A percentile compares a stretch with the other conserved stretches of the same genome.
Evolutionary conservation across 1,139 yeast genomes (phyloP).

Genomic region (Pneumocystis carinii): DNA sequence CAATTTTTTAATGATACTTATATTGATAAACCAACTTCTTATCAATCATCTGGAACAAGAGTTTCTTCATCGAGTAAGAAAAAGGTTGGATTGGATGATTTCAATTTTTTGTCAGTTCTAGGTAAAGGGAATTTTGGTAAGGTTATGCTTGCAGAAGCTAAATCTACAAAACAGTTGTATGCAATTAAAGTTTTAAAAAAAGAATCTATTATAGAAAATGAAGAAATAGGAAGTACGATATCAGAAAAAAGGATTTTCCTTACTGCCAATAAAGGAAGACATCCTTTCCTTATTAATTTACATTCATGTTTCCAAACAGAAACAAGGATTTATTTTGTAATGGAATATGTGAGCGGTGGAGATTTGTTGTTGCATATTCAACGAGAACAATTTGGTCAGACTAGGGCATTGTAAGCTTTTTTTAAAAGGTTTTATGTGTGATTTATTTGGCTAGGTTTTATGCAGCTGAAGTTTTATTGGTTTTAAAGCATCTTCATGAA

Average conservation of each 20-base stretch:
- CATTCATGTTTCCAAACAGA: conserved; percentile 97
- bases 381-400: conserved; percentile 72
- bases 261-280: conserved; percentile 76
- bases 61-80: conserved; percentile 12
- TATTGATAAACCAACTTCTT: not conserved
- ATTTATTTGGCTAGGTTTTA: conserved; percentile 76
- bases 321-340: conserved; percentile 88
- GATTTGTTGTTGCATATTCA: conserved; percentile 99
- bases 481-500: conserved; percentile 84
- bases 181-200: conserved; percentile 84
- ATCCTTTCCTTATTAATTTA: conserved; percentile 80
- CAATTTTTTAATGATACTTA: not conserved
- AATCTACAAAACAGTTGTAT: conserved; percentile 48
- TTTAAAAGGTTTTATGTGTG: conserved; percentile 32
- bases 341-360: conserved; percentile 97
- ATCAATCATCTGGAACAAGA: not conserved
- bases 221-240: conserved; percentile 70
- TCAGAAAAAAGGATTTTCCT: conserved; percentile 57
- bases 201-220: conserved; percentile 65
- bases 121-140: conserved; percentile 91
- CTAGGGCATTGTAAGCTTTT: conserved; percentile 50
- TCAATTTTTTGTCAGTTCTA: conserved; percentile 62
- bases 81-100: conserved; percentile 37
- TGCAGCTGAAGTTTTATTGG: conserved; percentile 89
- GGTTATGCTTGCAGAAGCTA: conserved; percentile 62